phyloP scores from a whole-genome alignment of 179 eudicot genomes.

The Patellifolia procumbens region DNA sequence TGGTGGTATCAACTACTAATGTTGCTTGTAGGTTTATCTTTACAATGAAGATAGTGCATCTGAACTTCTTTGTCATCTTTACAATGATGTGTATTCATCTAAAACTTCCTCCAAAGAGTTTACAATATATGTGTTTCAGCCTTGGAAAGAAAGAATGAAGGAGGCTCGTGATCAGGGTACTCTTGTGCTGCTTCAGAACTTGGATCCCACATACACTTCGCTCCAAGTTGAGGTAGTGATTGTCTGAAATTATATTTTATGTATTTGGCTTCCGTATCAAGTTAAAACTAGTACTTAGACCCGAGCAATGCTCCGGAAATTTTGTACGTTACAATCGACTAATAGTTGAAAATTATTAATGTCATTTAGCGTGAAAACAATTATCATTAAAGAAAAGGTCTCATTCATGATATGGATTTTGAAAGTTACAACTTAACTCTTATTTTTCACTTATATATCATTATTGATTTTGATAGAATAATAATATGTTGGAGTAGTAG shows the following conservation, averaged over 20 bases:
- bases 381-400: too few relatives aligned
- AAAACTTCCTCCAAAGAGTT: background rate
- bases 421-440: too few relatives aligned
- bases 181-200: conserved; percentile 60
- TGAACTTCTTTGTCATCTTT: background rate
- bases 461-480: too few relatives aligned
- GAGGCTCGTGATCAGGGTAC: conserved; percentile 51
- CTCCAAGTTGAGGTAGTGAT: conserved; percentile 69
- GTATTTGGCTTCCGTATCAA: background rate
- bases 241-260: background rate
- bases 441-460: too few relatives aligned
- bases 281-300: background rate
- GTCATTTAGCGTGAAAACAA: too few relatives aligned
- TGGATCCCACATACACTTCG: conserved; percentile 63
- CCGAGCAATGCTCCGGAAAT: too few relatives aligned
- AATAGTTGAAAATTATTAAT: too few relatives aligned
- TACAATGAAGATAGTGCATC: background rate
- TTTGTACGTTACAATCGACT: too few relatives aligned
- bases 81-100: background rate
- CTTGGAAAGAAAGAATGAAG: conserved; percentile 48
- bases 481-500: too few relatives aligned
- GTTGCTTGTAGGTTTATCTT: background rate
- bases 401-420: too few relatives aligned
- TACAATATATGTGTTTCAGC: background rate
- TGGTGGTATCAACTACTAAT: background rate